Percentiles rank a stretch among this genome's conserved stretches.
Evolutionary conservation across 2,329 filamentous ascomycete genomes (phyloP).

Genomic region (Stromatinia cepivora): DNA sequence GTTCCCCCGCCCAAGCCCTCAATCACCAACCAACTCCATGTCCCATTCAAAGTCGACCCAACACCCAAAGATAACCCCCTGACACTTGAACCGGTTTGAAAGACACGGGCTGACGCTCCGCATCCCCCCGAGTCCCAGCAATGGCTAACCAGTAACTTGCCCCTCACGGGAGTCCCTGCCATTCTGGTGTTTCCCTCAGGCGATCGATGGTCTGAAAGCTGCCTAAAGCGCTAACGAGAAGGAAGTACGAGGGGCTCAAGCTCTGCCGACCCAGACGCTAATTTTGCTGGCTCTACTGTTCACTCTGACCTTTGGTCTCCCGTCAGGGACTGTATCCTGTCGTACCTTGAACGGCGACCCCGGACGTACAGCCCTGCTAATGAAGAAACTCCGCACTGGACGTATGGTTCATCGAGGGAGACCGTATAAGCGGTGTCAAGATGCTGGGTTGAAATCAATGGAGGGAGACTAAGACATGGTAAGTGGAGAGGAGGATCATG

Average conservation of each 20-base stretch:
- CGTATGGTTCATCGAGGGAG: constrained; percentile 10
- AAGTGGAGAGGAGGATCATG: constrained; percentile 9
- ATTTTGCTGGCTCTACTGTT: background rate
- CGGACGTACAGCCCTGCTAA: background rate
- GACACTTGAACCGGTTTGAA: background rate
- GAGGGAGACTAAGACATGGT: background rate
- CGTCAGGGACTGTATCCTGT: constrained; percentile 1
- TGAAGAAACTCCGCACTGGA: constrained; percentile 2
- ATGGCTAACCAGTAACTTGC: background rate
- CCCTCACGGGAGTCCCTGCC: constrained; percentile 7
- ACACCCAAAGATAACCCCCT: background rate
- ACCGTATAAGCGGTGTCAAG: background rate
- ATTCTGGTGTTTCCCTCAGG: background rate
- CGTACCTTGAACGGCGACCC: constrained; percentile 3
- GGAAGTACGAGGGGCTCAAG: constrained; percentile 2
- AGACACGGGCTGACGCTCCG: background rate
- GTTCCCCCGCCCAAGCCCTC: background rate
- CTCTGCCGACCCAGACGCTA: constrained; percentile 5
- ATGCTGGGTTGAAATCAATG: background rate
- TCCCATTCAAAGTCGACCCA: background rate
- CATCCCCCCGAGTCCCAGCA: background rate
- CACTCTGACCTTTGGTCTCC: background rate
- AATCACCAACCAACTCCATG: background rate
- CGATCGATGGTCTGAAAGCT: background rate
- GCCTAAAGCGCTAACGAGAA: background rate